These are phyloP conservation scores for Mortierella sp. DNA, from an alignment of 371 early-diverging fungal genomes.

Conservation along the genomic window DNA sequence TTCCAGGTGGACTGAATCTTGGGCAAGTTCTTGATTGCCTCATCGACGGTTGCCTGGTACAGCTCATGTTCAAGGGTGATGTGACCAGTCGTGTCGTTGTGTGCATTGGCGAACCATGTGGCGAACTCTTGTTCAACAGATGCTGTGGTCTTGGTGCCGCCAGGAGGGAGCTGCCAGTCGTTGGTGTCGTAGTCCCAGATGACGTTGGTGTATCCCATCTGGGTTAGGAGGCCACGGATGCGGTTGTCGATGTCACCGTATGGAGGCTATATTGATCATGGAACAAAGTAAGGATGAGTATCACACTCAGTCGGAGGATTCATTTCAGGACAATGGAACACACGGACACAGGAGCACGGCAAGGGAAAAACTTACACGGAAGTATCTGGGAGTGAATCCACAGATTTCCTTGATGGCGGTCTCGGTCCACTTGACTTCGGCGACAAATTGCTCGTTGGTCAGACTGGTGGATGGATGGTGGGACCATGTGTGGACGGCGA, in stretches of 20 bases:
- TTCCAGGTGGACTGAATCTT: slow-evolving; percentile 41
- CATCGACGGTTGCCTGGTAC: slow-evolving; percentile 60
- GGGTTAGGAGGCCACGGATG: slow-evolving; percentile 69
- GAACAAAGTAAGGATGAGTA: no score
- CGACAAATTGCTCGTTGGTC: slow-evolving; percentile 74
- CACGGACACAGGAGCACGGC: neutral
- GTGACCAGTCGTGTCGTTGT: slow-evolving; percentile 60
- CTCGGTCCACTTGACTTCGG: slow-evolving; percentile 78
- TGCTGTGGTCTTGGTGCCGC: slow-evolving; percentile 51
- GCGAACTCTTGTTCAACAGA: slow-evolving; percentile 59
- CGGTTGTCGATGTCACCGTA: slow-evolving; percentile 76
- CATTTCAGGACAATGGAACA: neutral
- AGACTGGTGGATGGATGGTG: slow-evolving; percentile 74
- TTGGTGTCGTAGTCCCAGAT: slow-evolving; percentile 67
- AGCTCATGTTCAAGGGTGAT: slow-evolving; percentile 69
- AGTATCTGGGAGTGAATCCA: slow-evolving; percentile 56
- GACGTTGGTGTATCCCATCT: slow-evolving; percentile 59
- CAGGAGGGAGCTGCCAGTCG: slow-evolving; percentile 63
- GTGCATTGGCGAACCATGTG: slow-evolving; percentile 59
- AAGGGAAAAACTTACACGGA: slow-evolving; percentile 46
- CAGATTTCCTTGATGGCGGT: slow-evolving; percentile 67
- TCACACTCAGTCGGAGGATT: no score
- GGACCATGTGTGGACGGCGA: slow-evolving; percentile 79
- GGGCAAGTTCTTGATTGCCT: slow-evolving; percentile 70
- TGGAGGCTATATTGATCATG: slow-evolving; percentile 26